Evolutionary conservation across 768 basidiomycete species (phyloP).

Genomic region (Rhodotorula babjevae): DNA sequence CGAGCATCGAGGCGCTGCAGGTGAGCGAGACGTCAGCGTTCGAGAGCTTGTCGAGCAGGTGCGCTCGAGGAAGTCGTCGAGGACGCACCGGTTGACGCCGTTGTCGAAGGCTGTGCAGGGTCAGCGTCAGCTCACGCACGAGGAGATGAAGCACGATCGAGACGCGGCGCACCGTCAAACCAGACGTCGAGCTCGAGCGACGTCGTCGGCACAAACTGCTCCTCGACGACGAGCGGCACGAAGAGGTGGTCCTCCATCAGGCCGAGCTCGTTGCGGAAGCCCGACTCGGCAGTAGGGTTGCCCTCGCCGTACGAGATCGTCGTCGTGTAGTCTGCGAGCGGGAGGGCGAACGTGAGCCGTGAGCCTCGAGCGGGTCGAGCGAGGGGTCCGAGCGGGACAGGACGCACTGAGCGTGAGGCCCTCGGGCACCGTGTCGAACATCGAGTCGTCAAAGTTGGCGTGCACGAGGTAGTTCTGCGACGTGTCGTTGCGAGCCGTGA

Average conservation of each 20-base stretch:
- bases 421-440: constrained; percentile 72
- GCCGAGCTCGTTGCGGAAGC: constrained; percentile 52
- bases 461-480: constrained; percentile 80
- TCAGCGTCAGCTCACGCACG: neutral
- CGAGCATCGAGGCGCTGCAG: neutral
- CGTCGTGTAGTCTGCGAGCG: constrained; percentile 65
- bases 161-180: constrained; percentile 54
- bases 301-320: constrained; percentile 68
- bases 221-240: constrained; percentile 58
- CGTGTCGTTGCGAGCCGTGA: constrained; percentile 82
- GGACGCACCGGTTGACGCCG: constrained; percentile 71
- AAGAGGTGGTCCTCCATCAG: constrained; percentile 57
- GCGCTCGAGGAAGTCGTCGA: no score
- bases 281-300: constrained; percentile 45
- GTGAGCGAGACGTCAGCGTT: neutral
- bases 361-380: neutral
- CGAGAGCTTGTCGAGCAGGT: no score
- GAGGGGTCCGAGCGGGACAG: neutral
- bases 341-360: neutral
- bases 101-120: constrained; percentile 51
- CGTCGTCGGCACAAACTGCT: constrained; percentile 53
- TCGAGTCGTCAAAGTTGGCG: constrained; percentile 70
- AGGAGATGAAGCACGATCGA: constrained; percentile 34
- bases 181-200: constrained; percentile 65
- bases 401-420: constrained; percentile 67